Evolutionary conservation across 345 rosid species (phyloP), one percentile per base, ranked within the genome.

Genomic region (Nasturtium officinale): DNA sequence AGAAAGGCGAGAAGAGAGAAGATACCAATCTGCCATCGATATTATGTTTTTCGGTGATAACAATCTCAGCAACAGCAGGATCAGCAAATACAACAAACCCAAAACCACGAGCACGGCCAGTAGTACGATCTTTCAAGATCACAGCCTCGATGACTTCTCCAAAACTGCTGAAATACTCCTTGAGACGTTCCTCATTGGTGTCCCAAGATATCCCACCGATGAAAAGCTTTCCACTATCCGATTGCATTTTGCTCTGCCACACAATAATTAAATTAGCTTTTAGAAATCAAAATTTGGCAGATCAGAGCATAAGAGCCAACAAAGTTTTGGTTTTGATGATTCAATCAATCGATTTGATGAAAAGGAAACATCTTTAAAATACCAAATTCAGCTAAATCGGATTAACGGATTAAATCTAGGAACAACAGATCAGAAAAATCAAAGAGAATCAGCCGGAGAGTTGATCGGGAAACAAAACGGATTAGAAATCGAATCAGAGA

Each of bases 171-270:
- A 95, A 95, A 76, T 95, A 91, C 78, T 91, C 97, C 83, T 86
- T 91, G 77, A 95, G 91, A 58, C 91, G 89, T 37, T 91, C 99
- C 79, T 95, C 99, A 80, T 90, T 80, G 57, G 99, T 91, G 82
- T 95, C 99, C 99, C 99, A 95, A 7, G 99, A 95, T 75, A 95
- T 91, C 45, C 99, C 99, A 59, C 99, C 99, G 35, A 95, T 85
- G 83, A 95, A 95, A 48, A 95, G 77, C 84, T 95, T 95, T 9
- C 99, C 99, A 84, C 75, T 79, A 61, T 90, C 99, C 25, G 96
- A 85, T 84, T 91, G 91, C 99, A 95, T 95, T 75, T 82, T 87
- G 25, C 78, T 73, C 87, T 85, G 47, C 86, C 86, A 77, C 20
- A 7, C 9, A 73, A 61, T 60, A 20, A 11, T 23, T 23, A 23